Percentiles rank a stretch among this genome's conserved stretches.
phyloP scores from a whole-genome alignment of 352 stramenopile genomes.

The Globisporangium rhizosaccharum region DNA sequence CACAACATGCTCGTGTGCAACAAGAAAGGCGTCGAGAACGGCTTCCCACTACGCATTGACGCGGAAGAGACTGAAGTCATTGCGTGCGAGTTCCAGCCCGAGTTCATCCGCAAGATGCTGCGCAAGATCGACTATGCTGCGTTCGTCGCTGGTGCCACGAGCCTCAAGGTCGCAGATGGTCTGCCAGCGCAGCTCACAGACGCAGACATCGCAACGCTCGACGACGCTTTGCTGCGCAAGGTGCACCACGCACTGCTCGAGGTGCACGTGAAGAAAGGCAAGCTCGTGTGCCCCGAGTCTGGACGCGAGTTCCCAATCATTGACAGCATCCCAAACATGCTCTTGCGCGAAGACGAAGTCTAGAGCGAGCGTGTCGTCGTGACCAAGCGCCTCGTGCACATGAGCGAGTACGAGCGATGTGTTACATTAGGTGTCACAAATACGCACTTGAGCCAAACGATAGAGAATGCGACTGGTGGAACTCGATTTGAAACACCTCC shows the following conservation, averaged over 20 bases:
- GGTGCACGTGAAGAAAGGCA: conserved; percentile 95
- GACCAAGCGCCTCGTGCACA: no score
- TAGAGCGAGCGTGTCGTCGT: conserved; percentile 19
- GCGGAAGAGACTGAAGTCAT: conserved; percentile 76
- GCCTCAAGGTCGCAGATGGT: conserved; percentile 63
- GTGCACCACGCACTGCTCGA: conserved; percentile 91
- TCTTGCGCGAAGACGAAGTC: conserved; percentile 89
- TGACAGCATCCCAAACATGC: conserved; percentile 98
- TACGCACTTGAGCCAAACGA: neutral
- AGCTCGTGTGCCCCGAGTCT: conserved; percentile 95
- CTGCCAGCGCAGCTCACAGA: conserved; percentile 47
- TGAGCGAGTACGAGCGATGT: neutral
- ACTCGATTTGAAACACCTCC: no score
- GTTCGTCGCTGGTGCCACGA: conserved; percentile 75
- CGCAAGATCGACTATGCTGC: conserved; percentile 86
- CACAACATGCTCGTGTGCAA: conserved; percentile 94
- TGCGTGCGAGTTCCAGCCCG: conserved; percentile 72
- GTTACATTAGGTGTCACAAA: no score
- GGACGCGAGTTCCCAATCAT: conserved; percentile 95
- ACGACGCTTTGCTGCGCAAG: conserved; percentile 77
- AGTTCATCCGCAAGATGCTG: conserved; percentile 88
- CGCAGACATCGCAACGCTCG: conserved; percentile 6
- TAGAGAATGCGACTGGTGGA: conserved; percentile 21
- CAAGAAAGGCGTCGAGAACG: conserved; percentile 91
- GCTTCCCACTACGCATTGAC: conserved; percentile 90